Conservation (phyloP, 805 yeast genomes). For the Zygosaccharomyces pseudorouxii region DNA sequence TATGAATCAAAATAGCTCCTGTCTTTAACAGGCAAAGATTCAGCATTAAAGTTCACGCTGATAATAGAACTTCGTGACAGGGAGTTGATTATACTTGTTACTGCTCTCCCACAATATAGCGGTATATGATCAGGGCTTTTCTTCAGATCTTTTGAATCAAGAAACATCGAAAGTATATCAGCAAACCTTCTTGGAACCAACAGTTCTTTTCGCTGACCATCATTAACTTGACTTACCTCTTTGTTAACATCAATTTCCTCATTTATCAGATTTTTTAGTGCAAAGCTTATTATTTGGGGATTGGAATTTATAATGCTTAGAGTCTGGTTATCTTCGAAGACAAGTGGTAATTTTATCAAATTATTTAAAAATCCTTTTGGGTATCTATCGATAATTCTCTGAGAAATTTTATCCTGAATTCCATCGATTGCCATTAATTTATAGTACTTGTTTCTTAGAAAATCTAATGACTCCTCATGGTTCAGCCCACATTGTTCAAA, state of each 20-base stretch:
- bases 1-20: neutral
- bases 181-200: constrained; percentile 17
- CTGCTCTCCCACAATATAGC: constrained; percentile 13
- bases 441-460: constrained; percentile 38
- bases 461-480: constrained; percentile 39
- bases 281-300: constrained; percentile 21
- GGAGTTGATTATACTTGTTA: constrained; percentile 10
- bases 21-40: neutral
- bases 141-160: constrained; percentile 13
- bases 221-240: neutral
- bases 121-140: constrained; percentile 8
- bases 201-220: neutral
- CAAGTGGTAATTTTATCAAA: constrained; percentile 16
- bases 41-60: neutral
- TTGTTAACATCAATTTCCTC: constrained; percentile 6
- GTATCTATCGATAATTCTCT: constrained; percentile 18
- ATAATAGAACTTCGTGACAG: constrained; percentile 1
- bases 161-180: constrained; percentile 16
- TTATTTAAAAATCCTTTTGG: constrained; percentile 33
- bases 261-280: constrained; percentile 15
- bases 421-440: constrained; percentile 30
- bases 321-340: constrained; percentile 15
- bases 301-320: constrained; percentile 13
- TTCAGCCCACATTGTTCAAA: constrained; percentile 35
- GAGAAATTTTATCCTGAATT: constrained; percentile 21